A percentile compares a stretch with the other conserved stretches of the same genome.
Conservation (phyloP, 1,284 basidiomycete species). For the Cutaneotrichosporon sp. region DNA sequence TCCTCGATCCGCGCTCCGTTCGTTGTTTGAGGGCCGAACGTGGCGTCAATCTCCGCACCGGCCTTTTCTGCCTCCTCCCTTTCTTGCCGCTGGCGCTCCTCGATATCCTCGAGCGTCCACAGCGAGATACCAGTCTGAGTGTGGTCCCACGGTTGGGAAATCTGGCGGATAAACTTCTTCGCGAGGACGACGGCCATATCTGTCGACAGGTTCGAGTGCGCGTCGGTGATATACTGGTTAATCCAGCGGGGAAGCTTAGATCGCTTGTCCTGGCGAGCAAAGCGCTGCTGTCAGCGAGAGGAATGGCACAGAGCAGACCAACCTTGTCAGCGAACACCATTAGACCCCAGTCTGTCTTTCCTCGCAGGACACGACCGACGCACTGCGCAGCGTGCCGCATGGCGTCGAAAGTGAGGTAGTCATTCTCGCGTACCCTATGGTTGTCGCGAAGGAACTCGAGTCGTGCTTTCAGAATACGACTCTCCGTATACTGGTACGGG, state of each 20-base stretch:
- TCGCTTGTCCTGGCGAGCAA: constrained; percentile 93
- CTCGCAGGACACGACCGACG: constrained; percentile 92
- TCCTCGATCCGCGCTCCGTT: constrained; percentile 11
- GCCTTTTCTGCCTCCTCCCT: constrained; percentile 35
- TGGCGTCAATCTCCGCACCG: constrained; percentile 21
- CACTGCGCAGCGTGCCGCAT: constrained; percentile 99
- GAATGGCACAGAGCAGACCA: constrained; percentile 21
- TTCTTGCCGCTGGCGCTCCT: constrained; percentile 40
- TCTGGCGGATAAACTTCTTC: constrained; percentile 94
- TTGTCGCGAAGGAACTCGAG: constrained; percentile 98
- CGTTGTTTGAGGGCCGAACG: constrained; percentile 16
- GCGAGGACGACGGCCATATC: constrained; percentile 97
- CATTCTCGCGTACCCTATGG: constrained; percentile 95
- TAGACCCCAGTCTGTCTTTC: constrained; percentile 98
- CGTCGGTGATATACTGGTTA: constrained; percentile 97
- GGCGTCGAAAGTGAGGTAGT: constrained; percentile 97
- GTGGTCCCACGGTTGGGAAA: constrained; percentile 94
- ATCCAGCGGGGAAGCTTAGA: constrained; percentile 98
- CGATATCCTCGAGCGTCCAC: constrained; percentile 64
- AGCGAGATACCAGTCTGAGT: constrained; percentile 90
- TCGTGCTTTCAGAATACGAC: constrained; percentile 92
- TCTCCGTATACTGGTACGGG: constrained; percentile 98
- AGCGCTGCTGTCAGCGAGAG: constrained; percentile 60
- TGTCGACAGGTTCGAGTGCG: constrained; percentile 92
- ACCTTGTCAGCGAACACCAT: constrained; percentile 99